Evolutionary conservation across 192 early-diverging fungal species (phyloP).

Genomic region (Backusella mclennaniae): DNA sequence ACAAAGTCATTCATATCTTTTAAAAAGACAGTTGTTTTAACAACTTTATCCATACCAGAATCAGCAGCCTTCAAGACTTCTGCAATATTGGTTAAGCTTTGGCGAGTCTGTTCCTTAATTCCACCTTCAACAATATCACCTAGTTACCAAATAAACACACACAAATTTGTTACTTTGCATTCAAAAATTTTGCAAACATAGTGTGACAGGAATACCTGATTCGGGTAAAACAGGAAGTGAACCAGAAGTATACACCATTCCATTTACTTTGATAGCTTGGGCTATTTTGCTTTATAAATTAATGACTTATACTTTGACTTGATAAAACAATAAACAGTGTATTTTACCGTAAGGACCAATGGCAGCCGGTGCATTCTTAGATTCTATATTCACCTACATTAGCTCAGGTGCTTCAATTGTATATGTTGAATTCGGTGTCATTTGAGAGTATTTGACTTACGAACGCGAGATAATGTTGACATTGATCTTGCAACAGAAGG

Average conservation of each 20-base stretch:
- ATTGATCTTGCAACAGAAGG: constrained; percentile 28
- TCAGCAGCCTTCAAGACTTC: constrained; percentile 81
- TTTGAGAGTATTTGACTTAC: constrained; percentile 26
- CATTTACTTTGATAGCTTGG: constrained; percentile 79
- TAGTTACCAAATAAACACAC: not conserved
- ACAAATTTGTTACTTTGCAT: not conserved
- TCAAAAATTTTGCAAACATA: not conserved
- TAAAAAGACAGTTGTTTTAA: constrained; percentile 96
- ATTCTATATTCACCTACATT: constrained; percentile 27
- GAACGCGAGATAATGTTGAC: constrained; percentile 38
- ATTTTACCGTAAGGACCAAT: constrained; percentile 75
- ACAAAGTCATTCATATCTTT: constrained; percentile 91
- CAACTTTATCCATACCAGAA: constrained; percentile 78
- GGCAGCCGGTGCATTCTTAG: constrained; percentile 63
- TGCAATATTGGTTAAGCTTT: constrained; percentile 78
- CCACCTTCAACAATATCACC: constrained; percentile 29
- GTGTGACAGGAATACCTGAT: constrained; percentile 43
- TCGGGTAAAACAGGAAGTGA: constrained; percentile 75
- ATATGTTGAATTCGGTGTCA: constrained; percentile 25
- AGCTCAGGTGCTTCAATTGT: not conserved
- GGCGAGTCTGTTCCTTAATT: constrained; percentile 40
- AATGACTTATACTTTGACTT: not conserved
- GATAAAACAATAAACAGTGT: not conserved
- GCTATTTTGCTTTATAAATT: constrained; percentile 29
- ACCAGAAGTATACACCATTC: constrained; percentile 80